Base-by-base conservation (phyloP, 2,329 filamentous ascomycete genomes). In the Alternaria alternata region DNA sequence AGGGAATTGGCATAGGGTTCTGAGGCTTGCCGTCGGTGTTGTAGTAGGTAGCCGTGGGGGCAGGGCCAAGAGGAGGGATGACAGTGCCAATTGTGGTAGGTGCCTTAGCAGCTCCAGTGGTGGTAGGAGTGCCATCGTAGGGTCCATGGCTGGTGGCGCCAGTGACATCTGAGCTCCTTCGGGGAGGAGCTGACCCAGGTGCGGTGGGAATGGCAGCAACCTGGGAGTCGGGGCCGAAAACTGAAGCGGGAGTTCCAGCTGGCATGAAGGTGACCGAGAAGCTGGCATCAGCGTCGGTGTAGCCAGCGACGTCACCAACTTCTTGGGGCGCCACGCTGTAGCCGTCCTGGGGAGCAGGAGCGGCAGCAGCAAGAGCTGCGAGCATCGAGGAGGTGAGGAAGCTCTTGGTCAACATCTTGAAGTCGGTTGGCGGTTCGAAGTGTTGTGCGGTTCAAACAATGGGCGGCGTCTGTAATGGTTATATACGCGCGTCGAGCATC, bases 11-110 rank as follows among this genome's bases (percentile, higher is more conserved):
- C 76, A 91, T 80, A 1, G 86, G 81, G n/a, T 86, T 80, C 56
- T 91, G 86, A 1, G 94, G 86, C 57, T 84, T 74, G 12, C 92
- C 92, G 67, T 94, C 85, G 7, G 88, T 86, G 9, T 89, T 89
- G 74, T 95, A 95, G 48, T 86, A 86, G 38, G 87, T 89, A 4
- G 88, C 89, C 7, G 85, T 87, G 0, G 85, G 83, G 30, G 85
- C 84, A 0, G 88, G 83, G 11, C 88, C 87, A 0, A 85, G 74
- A 1, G 85, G 80, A 1, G 85, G 78, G 51, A 94, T 85, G 1
- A 85, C 85, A 0, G 86, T 77, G 0, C 86, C 88, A 0, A 89
- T 63, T 0, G 88, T 83, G 0, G 79, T 81, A 3, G 74, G 69
- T 34, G 85, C 89, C 7, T 83, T 85, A 3, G 91, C 76, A 22